Conservation (phyloP, 257 asterid genomes). For the Nicotiana obtusifolia region DNA sequence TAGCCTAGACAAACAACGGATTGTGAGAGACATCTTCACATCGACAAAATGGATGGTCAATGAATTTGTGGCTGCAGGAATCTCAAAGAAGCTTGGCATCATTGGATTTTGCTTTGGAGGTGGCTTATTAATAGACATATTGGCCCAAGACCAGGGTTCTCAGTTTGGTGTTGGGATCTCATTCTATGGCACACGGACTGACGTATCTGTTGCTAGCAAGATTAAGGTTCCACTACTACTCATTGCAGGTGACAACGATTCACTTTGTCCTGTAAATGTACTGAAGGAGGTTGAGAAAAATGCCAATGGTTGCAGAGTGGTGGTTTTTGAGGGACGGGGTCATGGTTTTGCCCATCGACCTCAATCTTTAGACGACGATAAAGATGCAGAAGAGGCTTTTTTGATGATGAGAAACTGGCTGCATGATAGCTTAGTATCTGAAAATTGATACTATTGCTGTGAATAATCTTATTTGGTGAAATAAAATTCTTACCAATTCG, state of each 20-base stretch:
- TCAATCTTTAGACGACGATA: constrained; percentile 65
- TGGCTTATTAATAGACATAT: constrained; percentile 52
- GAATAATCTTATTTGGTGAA: not conserved
- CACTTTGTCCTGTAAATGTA: constrained; percentile 40
- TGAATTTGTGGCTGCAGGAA: constrained; percentile 58
- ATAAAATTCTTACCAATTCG: not conserved
- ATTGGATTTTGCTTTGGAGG: constrained; percentile 82
- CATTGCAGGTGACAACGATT: constrained; percentile 55
- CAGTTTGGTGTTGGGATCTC: constrained; percentile 60
- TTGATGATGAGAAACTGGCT: constrained; percentile 65
- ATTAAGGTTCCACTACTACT: constrained; percentile 50
- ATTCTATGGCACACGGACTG: constrained; percentile 56
- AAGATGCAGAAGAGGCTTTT: constrained; percentile 76
- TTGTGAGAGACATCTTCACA: constrained; percentile 37
- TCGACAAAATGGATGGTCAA: constrained; percentile 61
- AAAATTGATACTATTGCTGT: constrained; percentile 17
- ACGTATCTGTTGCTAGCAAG: constrained; percentile 34
- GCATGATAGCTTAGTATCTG: constrained; percentile 40
- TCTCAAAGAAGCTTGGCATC: constrained; percentile 66
- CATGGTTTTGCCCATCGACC: constrained; percentile 79
- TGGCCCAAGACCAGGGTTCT: constrained; percentile 51
- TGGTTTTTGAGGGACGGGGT: constrained; percentile 44
- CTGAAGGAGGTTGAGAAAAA: constrained; percentile 36
- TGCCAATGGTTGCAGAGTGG: constrained; percentile 31
- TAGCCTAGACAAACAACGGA: constrained; percentile 26